Evolutionary conservation across 139 green algal species (phyloP).

Genomic region (Tetraselmis striata): DNA sequence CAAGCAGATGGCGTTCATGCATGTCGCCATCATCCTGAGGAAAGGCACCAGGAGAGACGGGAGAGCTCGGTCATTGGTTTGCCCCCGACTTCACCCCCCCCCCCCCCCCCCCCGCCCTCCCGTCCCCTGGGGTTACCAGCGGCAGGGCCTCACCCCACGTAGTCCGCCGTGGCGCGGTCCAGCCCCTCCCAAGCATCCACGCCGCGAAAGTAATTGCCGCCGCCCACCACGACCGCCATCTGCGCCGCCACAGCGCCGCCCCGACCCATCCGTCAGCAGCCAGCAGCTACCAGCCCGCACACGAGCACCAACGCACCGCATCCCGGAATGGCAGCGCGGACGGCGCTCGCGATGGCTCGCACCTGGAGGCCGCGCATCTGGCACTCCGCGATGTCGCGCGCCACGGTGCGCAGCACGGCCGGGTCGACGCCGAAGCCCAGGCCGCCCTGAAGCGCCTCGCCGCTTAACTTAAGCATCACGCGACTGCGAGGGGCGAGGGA

Average conservation of each 20-base stretch:
- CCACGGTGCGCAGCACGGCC: slow-evolving; percentile 68
- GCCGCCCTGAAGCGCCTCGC: slow-evolving; percentile 84
- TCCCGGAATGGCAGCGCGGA: too few relatives aligned
- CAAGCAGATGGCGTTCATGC: slow-evolving; percentile 95
- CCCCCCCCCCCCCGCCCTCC: too few relatives aligned
- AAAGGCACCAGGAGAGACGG: background rate
- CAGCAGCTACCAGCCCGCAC: too few relatives aligned
- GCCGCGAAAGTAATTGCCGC: slow-evolving; percentile 94
- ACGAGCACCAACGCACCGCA: too few relatives aligned
- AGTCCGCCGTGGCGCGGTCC: slow-evolving; percentile 89
- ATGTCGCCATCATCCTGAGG: slow-evolving; percentile 88
- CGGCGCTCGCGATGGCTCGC: too few relatives aligned
- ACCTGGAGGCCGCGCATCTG: slow-evolving; percentile 46
- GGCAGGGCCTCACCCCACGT: slow-evolving; percentile 57
- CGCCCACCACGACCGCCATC: slow-evolving; percentile 92
- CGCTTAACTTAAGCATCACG: slow-evolving; percentile 86
- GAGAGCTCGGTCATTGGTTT: too few relatives aligned
- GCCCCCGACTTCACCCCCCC: too few relatives aligned
- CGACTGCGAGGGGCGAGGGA: too few relatives aligned
- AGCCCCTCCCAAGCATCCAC: slow-evolving; percentile 66
- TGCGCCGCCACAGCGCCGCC: too few relatives aligned
- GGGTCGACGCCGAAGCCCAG: slow-evolving; percentile 83
- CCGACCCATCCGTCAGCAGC: too few relatives aligned
- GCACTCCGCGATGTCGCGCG: slow-evolving; percentile 72
- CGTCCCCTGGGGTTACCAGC: too few relatives aligned